phyloP scores from a whole-genome alignment of 495 filamentous ascomycete genomes.

The Amorphotheca resinae region DNA sequence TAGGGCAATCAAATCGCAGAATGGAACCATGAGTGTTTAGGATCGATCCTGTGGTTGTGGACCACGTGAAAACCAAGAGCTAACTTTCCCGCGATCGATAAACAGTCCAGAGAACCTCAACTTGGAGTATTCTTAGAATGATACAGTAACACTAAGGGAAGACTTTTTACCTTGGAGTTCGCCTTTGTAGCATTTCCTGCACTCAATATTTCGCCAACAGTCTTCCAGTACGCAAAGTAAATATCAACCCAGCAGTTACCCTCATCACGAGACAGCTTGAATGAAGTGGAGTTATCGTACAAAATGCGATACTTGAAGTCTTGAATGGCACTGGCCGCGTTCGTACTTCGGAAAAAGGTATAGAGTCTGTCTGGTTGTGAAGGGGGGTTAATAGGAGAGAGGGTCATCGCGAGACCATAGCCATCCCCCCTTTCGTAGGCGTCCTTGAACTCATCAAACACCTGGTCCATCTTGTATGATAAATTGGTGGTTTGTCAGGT shows the following conservation, averaged over 20 bases:
- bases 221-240: constrained; percentile 73
- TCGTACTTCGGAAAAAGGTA: constrained; percentile 51
- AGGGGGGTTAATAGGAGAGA: constrained; percentile 50
- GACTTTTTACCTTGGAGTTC: constrained; percentile 20
- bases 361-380: constrained; percentile 44
- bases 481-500: constrained; percentile 2
- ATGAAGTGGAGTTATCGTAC: constrained; percentile 32
- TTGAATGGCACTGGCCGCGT: constrained; percentile 35
- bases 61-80: no score
- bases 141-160: no score
- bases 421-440: constrained; percentile 46
- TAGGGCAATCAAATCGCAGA: no score
- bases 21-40: no score
- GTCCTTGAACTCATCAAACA: constrained; percentile 48
- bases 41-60: no score
- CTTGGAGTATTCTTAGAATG: no score
- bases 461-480: constrained; percentile 41
- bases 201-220: constrained; percentile 51
- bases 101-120: no score
- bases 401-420: constrained; percentile 50
- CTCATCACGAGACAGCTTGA: constrained; percentile 48
- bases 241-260: constrained; percentile 69
- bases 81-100: no score
- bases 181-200: constrained; percentile 33
- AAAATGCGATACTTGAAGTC: constrained; percentile 53